phyloP scores from a whole-genome alignment of 2,329 filamentous ascomycete species.

The Colletotrichum sp. region DNA sequence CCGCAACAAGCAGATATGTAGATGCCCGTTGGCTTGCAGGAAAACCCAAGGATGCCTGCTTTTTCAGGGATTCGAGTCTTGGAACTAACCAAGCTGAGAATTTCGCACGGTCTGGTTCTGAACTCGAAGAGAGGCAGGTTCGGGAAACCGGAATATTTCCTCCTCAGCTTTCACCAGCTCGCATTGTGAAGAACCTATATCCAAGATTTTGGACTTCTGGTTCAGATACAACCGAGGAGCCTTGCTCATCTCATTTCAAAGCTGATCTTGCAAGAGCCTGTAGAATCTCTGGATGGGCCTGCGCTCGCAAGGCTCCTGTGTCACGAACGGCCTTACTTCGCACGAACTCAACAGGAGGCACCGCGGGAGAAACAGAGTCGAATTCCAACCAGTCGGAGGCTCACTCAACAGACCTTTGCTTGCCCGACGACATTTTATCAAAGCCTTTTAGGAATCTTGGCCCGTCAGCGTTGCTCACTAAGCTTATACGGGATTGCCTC shows the following conservation, averaged over 20 bases:
- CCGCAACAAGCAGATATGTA: conserved; percentile 11
- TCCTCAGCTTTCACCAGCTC: not conserved
- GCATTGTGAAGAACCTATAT: not conserved
- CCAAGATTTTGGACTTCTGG: not conserved
- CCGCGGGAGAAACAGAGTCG: not conserved
- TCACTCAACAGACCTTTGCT: not conserved
- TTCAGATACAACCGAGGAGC: not conserved
- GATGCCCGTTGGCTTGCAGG: conserved; percentile 14
- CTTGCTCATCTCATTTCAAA: not conserved
- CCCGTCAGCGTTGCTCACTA: not conserved
- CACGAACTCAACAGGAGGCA: conserved; percentile 2
- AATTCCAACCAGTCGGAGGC: not conserved
- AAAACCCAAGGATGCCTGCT: not conserved
- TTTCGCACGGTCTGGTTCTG: not conserved
- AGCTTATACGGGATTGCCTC: not conserved
- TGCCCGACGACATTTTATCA: not conserved
- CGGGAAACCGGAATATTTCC: not conserved
- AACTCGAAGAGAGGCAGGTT: not conserved
- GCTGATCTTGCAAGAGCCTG: not conserved
- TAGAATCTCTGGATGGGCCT: not conserved
- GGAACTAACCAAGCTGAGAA: not conserved
- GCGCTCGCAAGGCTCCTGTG: not conserved
- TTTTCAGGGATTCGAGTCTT: not conserved
- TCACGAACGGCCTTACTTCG: conserved; percentile 21
- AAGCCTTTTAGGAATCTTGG: not conserved